Conservation (phyloP, 2,329 filamentous ascomycete species). For the Alternaria gansuensis region DNA sequence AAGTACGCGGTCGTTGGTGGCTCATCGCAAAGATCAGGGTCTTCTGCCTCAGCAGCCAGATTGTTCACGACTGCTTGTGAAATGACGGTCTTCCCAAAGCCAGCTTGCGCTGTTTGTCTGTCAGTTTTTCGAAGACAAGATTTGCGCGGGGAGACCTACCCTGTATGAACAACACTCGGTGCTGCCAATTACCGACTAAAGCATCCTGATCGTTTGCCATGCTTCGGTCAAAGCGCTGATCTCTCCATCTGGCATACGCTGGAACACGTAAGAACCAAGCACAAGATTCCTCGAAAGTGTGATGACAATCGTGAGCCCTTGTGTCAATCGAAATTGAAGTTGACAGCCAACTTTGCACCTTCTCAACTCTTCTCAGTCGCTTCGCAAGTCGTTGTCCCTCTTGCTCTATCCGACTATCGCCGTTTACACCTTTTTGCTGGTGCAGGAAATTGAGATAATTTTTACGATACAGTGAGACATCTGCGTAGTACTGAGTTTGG, state of each 20-base stretch:
- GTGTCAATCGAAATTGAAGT: slow-evolving; percentile 22
- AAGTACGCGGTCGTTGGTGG: slow-evolving; percentile 37
- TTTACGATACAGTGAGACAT: slow-evolving; percentile 30
- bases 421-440: slow-evolving; percentile 18
- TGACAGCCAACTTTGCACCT: slow-evolving; percentile 40
- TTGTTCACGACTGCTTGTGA: slow-evolving; percentile 37
- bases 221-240: slow-evolving; percentile 28
- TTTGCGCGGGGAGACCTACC: slow-evolving; percentile 22
- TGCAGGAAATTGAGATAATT: slow-evolving; percentile 35
- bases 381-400: slow-evolving; percentile 35
- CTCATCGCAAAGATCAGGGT: slow-evolving; percentile 37
- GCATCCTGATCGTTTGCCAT: slow-evolving; percentile 30
- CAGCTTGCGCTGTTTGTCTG: slow-evolving; percentile 33
- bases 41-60: slow-evolving; percentile 31
- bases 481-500: slow-evolving; percentile 27
- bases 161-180: slow-evolving; percentile 45
- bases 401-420: slow-evolving; percentile 17
- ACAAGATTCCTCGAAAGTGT: slow-evolving; percentile 30
- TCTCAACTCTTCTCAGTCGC: slow-evolving; percentile 39
- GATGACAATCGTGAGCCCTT: slow-evolving; percentile 21
- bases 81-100: slow-evolving; percentile 45
- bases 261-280: slow-evolving; percentile 38
- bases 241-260: slow-evolving; percentile 41
- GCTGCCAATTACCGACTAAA: slow-evolving; percentile 35
- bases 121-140: slow-evolving; percentile 10